These are phyloP conservation scores for grape (Vitis vinifera) DNA, from an alignment of 164 flowering plant species.

Conservation along the genomic window DNA sequence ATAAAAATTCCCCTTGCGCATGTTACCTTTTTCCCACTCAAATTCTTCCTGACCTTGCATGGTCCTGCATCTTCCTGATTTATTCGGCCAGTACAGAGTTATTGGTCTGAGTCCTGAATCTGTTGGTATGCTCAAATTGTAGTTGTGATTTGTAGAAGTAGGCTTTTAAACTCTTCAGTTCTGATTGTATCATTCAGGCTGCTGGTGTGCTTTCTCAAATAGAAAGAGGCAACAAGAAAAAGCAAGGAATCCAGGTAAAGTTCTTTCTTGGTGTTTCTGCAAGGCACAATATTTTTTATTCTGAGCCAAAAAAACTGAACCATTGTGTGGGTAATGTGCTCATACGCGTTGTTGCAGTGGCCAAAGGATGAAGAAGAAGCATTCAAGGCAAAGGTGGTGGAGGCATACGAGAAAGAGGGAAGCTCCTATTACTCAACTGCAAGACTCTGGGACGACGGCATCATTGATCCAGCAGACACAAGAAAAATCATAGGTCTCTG, in stretches of 20 bases:
- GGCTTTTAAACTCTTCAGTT: neutral
- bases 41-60: too few relatives aligned
- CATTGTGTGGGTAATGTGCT: too few relatives aligned
- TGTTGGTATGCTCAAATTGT: neutral
- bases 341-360: slow-evolving; percentile 56
- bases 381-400: slow-evolving; percentile 73
- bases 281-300: too few relatives aligned
- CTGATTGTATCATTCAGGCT: slow-evolving; percentile 50
- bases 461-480: slow-evolving; percentile 94
- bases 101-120: neutral
- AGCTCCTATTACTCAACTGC: slow-evolving; percentile 88
- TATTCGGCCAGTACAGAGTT: neutral
- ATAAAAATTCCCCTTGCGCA: too few relatives aligned
- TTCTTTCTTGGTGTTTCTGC: neutral
- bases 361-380: slow-evolving; percentile 76
- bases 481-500: slow-evolving; percentile 76
- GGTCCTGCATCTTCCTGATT: neutral
- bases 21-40: too few relatives aligned
- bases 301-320: too few relatives aligned
- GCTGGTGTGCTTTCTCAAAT: slow-evolving; percentile 94
- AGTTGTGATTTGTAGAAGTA: neutral
- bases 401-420: slow-evolving; percentile 85
- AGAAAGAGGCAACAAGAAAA: slow-evolving; percentile 77
- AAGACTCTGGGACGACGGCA: slow-evolving; percentile 97
- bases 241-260: slow-evolving; percentile 71